phyloP scores from a whole-genome alignment of 2,329 filamentous ascomycete genomes.

The Cadophora malorum region DNA sequence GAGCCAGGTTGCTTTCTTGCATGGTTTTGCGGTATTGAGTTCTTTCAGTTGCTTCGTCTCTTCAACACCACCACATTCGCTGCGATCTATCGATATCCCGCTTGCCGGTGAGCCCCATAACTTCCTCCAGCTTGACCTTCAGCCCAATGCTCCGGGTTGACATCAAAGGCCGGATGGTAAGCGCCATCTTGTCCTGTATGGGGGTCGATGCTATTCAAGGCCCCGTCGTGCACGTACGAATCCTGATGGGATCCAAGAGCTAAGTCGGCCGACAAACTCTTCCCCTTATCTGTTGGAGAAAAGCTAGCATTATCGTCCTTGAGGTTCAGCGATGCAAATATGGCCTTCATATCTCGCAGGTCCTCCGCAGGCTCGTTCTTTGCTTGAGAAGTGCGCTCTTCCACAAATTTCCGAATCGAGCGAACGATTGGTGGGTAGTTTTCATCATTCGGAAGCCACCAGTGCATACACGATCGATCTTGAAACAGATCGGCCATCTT shows the following conservation, averaged over 20 bases:
- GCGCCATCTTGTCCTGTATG: constrained; percentile 25
- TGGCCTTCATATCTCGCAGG: constrained; percentile 74
- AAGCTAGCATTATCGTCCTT: constrained; percentile 45
- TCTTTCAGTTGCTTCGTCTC: not conserved
- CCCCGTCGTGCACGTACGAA: constrained; percentile 21
- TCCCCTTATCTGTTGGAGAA: constrained; percentile 16
- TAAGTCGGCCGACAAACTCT: constrained; percentile 19
- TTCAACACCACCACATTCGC: not conserved
- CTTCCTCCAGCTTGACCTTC: constrained; percentile 1
- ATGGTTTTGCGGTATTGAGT: not conserved
- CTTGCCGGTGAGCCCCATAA: not conserved
- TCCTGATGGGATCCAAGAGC: constrained; percentile 29
- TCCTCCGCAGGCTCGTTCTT: constrained; percentile 66
- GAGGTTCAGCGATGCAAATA: constrained; percentile 71
- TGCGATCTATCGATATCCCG: not conserved
- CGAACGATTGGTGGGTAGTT: constrained; percentile 75
- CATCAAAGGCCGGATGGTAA: constrained; percentile 32
- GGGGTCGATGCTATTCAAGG: constrained; percentile 16
- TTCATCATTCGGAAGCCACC: constrained; percentile 91
- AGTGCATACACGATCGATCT: constrained; percentile 73
- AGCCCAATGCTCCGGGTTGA: constrained; percentile 29
- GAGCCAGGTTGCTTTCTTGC: not conserved
- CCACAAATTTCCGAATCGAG: constrained; percentile 80
- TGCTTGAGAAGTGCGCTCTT: constrained; percentile 71
- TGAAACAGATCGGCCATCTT: constrained; percentile 80